Evolutionary conservation across 2,329 filamentous ascomycete species (phyloP).

Genomic region (Curvularia sp.): DNA sequence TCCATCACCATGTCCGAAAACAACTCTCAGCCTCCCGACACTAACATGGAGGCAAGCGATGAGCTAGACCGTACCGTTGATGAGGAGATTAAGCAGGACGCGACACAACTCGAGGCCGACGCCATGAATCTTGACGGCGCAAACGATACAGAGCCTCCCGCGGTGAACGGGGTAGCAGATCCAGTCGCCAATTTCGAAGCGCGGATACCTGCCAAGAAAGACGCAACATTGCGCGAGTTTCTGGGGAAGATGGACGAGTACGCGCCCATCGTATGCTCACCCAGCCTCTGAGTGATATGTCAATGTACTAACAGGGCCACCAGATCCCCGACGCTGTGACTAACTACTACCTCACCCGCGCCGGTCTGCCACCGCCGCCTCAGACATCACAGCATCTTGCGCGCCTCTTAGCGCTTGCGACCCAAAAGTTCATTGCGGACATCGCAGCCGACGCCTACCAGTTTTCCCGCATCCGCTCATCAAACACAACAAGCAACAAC

Average conservation of each 20-base stretch:
- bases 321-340: conserved; percentile 98
- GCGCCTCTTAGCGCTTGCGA: conserved; percentile 93
- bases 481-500: conserved; percentile 88
- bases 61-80: conserved; percentile 53
- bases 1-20: conserved; percentile 44
- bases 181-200: conserved; percentile 63
- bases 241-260: conserved; percentile 97
- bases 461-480: conserved; percentile 94
- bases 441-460: conserved; percentile 98
- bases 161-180: conserved; percentile 50
- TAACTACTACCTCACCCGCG: conserved; percentile 96
- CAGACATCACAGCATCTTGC: conserved; percentile 90
- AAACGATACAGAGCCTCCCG: conserved; percentile 45
- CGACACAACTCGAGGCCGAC: conserved; percentile 43
- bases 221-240: conserved; percentile 91
- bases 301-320: conserved; percentile 20
- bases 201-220: conserved; percentile 81
- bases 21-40: conserved; percentile 38
- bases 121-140: conserved; percentile 54
- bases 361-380: conserved; percentile 89
- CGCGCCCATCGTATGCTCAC: conserved; percentile 80
- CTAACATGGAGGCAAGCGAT: conserved; percentile 45
- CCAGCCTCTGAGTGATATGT: conserved; percentile 1
- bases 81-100: conserved; percentile 51
- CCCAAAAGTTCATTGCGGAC: conserved; percentile 98